Base-by-base conservation (phyloP, 1,284 basidiomycete genomes). In the Austroboletus niveus region DNA sequence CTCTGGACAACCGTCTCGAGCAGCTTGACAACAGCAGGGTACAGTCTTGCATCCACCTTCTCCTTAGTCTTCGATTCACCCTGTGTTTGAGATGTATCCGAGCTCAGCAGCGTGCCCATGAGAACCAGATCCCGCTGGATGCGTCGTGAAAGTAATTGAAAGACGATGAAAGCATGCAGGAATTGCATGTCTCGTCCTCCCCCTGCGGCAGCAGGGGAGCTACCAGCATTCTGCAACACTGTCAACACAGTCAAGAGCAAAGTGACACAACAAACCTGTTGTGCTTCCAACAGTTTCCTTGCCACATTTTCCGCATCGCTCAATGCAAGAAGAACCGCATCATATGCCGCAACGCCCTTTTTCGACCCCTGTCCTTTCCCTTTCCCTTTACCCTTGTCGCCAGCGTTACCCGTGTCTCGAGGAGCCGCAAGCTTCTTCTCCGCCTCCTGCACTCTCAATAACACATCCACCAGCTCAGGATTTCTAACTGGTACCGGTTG, bases 51-150 rank as follows among this genome's bases (percentile, higher is more conserved):
- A 61, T 88, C 87, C 48, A 89, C 77, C 58, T 79, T 66, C 59
- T 77, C 75, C 57, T 71, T 79, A 55, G 63, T 66, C 59, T 72
- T 81, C 31, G 72, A 58, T 46, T 63, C 62, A 55, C 70, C 48
- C 59, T 59, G 42, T 27, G 57, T 36, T 47, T 62, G 48, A 51
- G 59, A 42, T 61, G 62, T 69, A 34, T 79, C 75, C 8, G 72
- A 70, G 31, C 69, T 60, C 34, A 86, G 72, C 4, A 91, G 75
- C 8, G 84, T 82, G 36, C 79, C 81, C 49, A 89, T 78, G 36
- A 97, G 80, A n/a, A 93, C 79, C 3, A 93, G 77, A 64, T 97
- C 94, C 17, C 94, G 85, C 63, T 93, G 85, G 50, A 92, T 92
- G 10, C 94, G 90, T 47, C 87, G 81, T 12, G 89, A 84, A 41